These are phyloP conservation scores for Phlyctochytrium planicorne DNA, from an alignment of 192 early-diverging fungal species.

Conservation along the genomic window DNA sequence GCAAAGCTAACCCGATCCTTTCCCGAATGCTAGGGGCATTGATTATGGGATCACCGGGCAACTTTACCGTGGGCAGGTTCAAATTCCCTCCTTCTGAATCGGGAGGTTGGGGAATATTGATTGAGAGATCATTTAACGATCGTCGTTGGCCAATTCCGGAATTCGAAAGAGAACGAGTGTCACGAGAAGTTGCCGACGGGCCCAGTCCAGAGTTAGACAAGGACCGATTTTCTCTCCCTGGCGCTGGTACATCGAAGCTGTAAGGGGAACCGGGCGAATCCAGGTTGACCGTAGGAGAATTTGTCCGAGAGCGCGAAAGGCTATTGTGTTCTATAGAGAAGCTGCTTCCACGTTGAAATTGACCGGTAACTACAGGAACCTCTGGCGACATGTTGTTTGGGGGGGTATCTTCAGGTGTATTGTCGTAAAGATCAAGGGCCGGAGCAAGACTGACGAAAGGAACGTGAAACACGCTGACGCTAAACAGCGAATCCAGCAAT, in stretches of 20 bases:
- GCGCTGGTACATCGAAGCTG: no score
- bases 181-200: neutral
- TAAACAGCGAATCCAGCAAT: neutral
- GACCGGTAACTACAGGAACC: neutral
- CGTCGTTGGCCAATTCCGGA: neutral
- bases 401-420: neutral
- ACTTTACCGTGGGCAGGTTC: neutral
- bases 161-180: neutral
- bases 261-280: conserved; percentile 13
- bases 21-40: conserved; percentile 5
- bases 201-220: neutral
- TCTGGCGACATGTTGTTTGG: neutral
- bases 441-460: neutral
- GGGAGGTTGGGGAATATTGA: neutral
- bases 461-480: neutral
- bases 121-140: neutral
- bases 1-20: conserved; percentile 20
- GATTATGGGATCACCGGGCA: conserved; percentile 22
- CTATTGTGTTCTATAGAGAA: neutral
- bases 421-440: neutral
- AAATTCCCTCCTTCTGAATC: neutral
- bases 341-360: neutral
- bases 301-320: neutral
- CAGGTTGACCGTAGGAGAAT: conserved; percentile 8
- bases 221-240: neutral